A percentile compares a stretch with the other conserved stretches of the same genome.
Evolutionary conservation across 148 eudicot genomes (phyloP).

Genomic region (Amaranthus palmeri): DNA sequence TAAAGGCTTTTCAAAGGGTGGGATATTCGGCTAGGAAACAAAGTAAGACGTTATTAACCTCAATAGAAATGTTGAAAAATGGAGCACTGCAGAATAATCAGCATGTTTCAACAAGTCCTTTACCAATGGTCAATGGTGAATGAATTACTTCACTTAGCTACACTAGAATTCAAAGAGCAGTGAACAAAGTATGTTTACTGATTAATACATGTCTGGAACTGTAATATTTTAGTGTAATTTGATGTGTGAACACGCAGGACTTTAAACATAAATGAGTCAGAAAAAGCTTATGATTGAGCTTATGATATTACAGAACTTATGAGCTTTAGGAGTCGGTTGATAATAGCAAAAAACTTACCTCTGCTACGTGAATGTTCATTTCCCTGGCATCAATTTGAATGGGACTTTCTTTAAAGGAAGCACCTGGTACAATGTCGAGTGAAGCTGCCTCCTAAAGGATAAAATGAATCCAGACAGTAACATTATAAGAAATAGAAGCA

Average conservation of each 20-base stretch:
- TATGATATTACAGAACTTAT: background rate
- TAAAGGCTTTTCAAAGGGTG: too few relatives aligned
- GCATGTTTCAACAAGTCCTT: background rate
- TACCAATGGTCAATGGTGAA: background rate
- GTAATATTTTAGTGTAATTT: too few relatives aligned
- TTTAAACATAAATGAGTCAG: background rate
- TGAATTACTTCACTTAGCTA: background rate
- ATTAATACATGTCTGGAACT: background rate
- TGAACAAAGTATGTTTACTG: background rate
- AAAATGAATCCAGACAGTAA: background rate
- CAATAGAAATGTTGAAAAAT: background rate
- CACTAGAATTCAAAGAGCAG: background rate
- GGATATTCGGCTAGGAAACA: too few relatives aligned
- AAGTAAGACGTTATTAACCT: background rate
- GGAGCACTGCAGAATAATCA: background rate
- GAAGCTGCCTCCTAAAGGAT: conserved; percentile 79
- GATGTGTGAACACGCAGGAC: background rate
- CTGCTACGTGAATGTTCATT: conserved; percentile 48
- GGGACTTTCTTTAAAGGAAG: conserved; percentile 57
- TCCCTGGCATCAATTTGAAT: conserved; percentile 61
- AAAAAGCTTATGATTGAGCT: background rate
- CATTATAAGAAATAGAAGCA: conserved; percentile 5
- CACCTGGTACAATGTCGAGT: conserved; percentile 65
- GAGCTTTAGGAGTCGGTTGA: background rate
- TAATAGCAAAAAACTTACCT: conserved; percentile 40